Base-by-base conservation (phyloP, 108 stramenopile genomes). In the Pseudonitzschia multiseries region DNA sequence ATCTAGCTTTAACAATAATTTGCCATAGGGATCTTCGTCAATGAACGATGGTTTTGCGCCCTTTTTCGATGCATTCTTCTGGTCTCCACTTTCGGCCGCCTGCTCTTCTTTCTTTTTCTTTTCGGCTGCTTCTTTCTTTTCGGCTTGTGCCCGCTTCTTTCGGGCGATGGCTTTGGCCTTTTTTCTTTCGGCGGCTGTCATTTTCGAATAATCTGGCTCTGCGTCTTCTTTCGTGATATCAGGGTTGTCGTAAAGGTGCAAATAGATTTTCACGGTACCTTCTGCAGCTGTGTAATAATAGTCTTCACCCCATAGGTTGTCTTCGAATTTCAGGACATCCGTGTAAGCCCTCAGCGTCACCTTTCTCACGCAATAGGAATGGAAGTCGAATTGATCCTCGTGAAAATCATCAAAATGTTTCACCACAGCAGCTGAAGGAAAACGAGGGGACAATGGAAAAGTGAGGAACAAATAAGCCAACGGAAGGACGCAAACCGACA, bases 361-460 rank as follows among this genome's bases (percentile, higher is more conserved):
- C 86, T 97, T 98, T 53, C 98, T 94, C 70, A 98, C 73, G 77
- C 97, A 98, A 74, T 98, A 99, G 43, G 83, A 80, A 87, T 99
- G 99, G 75, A 99, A 98, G 84, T 99, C 99, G 68, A 99, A 97
- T 77, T 98, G 97, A 86, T 99, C 99, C 68, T 98, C 98, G 59
- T 93, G 87, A 48, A 96, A 95, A 77, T 97, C 97, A 48, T 92
- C 89, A 73, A 97, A 99, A 73, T 99, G 99, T 71, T 97, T 91
- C 20, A 93, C 84, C 13, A 98, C 93, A 59, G 87, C 83, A 51
- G 79, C 90, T 92, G 69, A 0, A 72, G 50, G n/a, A 51, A n/a
- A n/a, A 51, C 36, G 36, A 6, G 36, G 36, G 5, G 69, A 50
- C 77, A 57, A 15, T 40, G 12, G 26, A 26, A 52, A 79, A 70